These are phyloP conservation scores for Sisymbrium altissimum DNA, from an alignment of 345 rosid species.

Conservation along the genomic window DNA sequence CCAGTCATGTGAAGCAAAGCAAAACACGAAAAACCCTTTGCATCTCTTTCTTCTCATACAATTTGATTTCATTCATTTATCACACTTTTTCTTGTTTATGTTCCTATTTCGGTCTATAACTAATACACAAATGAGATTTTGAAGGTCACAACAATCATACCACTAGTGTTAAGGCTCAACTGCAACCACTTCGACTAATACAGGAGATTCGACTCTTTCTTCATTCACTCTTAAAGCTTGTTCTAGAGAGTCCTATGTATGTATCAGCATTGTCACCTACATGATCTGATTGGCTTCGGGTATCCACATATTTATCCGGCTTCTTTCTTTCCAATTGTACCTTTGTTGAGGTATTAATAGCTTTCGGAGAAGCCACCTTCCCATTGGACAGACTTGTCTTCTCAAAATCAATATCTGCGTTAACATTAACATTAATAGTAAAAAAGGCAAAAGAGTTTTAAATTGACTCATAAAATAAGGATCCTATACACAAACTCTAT, in stretches of 20 bases:
- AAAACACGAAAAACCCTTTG: no score
- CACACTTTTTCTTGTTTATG: neutral
- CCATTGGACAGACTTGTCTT: slow-evolving; percentile 38
- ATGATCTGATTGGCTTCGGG: slow-evolving; percentile 3
- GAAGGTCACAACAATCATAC: neutral
- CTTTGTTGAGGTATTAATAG: slow-evolving; percentile 9
- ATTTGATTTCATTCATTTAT: neutral
- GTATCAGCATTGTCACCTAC: slow-evolving; percentile 18
- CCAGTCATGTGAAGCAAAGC: neutral
- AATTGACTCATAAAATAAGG: no score
- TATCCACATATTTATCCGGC: slow-evolving; percentile 33
- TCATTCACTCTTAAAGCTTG: neutral
- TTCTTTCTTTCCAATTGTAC: slow-evolving; percentile 25
- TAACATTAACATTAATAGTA: no score
- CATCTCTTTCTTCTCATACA: neutral
- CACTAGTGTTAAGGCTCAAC: slow-evolving; percentile 13
- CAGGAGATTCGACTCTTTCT: slow-evolving; percentile 34
- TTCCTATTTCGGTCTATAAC: neutral
- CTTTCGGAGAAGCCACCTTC: slow-evolving; percentile 20
- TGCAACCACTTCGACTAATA: no score
- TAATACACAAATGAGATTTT: neutral
- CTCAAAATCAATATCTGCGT: no score
- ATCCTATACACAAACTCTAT: no score
- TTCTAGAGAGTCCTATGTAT: neutral
- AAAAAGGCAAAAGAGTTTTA: no score